Conservation (phyloP, 2,329 filamentous ascomycete genomes). For the Colletotrichum ledebouriae region DNA sequence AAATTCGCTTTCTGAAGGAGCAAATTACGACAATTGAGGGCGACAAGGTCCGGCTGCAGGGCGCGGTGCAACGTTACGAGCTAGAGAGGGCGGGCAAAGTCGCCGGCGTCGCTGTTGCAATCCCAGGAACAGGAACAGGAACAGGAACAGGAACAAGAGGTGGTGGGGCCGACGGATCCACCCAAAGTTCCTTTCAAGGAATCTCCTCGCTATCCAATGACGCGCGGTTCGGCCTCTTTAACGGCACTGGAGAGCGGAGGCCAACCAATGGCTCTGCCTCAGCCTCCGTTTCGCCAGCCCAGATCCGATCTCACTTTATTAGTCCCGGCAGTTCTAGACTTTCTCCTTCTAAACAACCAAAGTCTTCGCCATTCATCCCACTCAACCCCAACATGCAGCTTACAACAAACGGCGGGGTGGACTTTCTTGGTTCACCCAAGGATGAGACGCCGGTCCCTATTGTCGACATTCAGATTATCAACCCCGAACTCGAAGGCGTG, state of each 20-base stretch:
- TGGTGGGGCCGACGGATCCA: constrained; percentile 42
- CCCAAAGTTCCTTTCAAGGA: constrained; percentile 40
- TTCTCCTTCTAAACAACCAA: constrained; percentile 53
- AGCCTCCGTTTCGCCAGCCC: constrained; percentile 43
- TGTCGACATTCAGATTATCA: constrained; percentile 70
- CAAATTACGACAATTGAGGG: constrained; percentile 53
- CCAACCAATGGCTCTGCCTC: constrained; percentile 42
- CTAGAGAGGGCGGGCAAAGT: constrained; percentile 43
- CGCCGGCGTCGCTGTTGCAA: constrained; percentile 40
- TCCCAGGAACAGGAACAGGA: constrained; percentile 40
- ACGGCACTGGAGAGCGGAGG: constrained; percentile 37
- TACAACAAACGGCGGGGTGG: constrained; percentile 49
- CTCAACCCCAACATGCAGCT: constrained; percentile 61
- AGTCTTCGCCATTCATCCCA: constrained; percentile 54
- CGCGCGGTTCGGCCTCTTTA: constrained; percentile 41
- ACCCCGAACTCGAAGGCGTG: constrained; percentile 72
- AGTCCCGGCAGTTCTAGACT: constrained; percentile 50
- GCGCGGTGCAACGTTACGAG: constrained; percentile 38
- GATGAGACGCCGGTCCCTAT: constrained; percentile 57
- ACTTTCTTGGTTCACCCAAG: constrained; percentile 53
- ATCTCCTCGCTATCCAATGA: constrained; percentile 46
- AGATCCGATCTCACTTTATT: constrained; percentile 39
- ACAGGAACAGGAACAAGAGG: constrained; percentile 32
- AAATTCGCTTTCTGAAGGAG: constrained; percentile 58
- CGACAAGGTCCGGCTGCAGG: constrained; percentile 50